Evolutionary conservation across 106 monocot genomes (phyloP).

Genomic region (Allium fistulosum): DNA sequence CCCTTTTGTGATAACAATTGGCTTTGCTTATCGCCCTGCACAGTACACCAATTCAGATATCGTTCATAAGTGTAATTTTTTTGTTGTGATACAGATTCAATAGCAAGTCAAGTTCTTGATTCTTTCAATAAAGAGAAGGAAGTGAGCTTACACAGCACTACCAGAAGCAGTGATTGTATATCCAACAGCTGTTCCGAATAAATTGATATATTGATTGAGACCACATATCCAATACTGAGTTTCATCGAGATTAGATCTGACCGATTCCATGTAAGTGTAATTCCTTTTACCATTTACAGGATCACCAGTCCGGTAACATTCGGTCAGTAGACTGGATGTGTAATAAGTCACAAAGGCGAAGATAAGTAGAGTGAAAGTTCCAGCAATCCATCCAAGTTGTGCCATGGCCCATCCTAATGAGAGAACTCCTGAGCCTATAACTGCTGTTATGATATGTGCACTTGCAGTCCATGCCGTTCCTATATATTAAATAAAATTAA

Average conservation of each 20-base stretch:
- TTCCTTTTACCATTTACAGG: conserved; percentile 16
- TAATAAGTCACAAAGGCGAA: conserved; percentile 14
- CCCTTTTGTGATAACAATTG: conserved; percentile 47
- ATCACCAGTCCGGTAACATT: conserved; percentile 16
- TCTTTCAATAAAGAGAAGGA: not conserved
- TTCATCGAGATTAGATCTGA: conserved; percentile 15
- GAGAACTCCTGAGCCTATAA: conserved; percentile 55
- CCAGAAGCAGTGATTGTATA: conserved; percentile 72
- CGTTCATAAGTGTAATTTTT: not conserved
- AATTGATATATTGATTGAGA: conserved; percentile 49
- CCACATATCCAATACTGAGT: conserved; percentile 35
- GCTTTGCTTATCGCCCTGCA: conserved; percentile 59
- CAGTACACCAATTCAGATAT: not conserved
- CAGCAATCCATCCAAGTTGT: conserved; percentile 20
- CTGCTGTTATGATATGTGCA: conserved; percentile 68
- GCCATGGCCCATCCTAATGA: conserved; percentile 22
- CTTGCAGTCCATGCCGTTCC: conserved; percentile 67
- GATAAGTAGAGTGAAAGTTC: conserved; percentile 4
- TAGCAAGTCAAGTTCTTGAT: too few species aligned
- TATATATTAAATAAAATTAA: conserved; percentile 1
- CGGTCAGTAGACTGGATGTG: conserved; percentile 20
- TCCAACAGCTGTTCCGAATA: conserved; percentile 54
- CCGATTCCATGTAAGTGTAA: conserved; percentile 17
- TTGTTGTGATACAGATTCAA: too few species aligned
- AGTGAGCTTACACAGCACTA: conserved; percentile 47